Evolutionary conservation across 2,329 filamentous ascomycete genomes (phyloP), one percentile per base, ranked within the genome.

Genomic region (Grosmannia serpens): DNA sequence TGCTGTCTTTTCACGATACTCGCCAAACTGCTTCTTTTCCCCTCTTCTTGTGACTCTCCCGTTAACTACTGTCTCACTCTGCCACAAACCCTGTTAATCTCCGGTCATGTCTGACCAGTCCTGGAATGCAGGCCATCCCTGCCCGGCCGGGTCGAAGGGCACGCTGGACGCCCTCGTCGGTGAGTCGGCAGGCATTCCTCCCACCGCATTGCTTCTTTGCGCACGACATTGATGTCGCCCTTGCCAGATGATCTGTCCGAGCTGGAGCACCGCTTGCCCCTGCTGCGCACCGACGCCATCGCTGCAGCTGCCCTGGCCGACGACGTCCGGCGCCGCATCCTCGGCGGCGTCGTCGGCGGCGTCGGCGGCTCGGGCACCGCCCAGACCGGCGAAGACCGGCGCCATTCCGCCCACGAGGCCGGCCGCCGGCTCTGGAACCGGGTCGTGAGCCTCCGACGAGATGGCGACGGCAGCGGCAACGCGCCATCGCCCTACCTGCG

Each of bases 401-500:
- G 10, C 11, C 22, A 13, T 1, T 6, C 41, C 35, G 24, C 46
- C 4, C 60, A 60, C 49, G 49, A 58, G 33, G 47, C 58, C 0
- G 58, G 51, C 11, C 59, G 60, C 15, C 47, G n/a, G 5, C 52
- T 64, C 3, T 64, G 62, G 62, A 64, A 64, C 24, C 35, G 52
- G 2, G 58, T 49, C 11, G 47, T 63, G 27, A 53, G 47, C 4
- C 38, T 62, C 3, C 35, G 27, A 13, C 56, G 59, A 2, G 58
- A 62, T 1, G 27, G 11, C 26, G 35, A 3, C 24, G 63, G 67
- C 0, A 60, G 60, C 5, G 22, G 67, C 0, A 60, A 60, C 5
- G 22, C 27, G 3, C 64, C 59, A 63, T 47, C n/a, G 7, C 26
- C 26, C 38, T 59, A 55, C 38, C 65, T 55, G 49, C 72, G 53